Base-by-base conservation (phyloP, 371 early-diverging fungal species). In the Nematocida sp. region DNA sequence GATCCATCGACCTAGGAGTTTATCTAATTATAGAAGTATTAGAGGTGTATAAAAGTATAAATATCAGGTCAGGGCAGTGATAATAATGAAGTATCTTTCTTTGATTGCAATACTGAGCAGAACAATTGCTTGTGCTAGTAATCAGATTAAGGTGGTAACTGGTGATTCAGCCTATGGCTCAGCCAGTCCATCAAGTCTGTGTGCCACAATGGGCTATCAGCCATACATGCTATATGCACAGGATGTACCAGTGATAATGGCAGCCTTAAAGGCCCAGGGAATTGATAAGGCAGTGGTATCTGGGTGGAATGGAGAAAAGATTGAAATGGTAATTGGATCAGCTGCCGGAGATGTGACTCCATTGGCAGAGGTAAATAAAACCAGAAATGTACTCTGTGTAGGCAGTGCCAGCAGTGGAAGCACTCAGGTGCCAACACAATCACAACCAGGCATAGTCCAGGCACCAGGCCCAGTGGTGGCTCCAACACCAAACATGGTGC, bases 11-110 rank as follows among this genome's bases (percentile, higher is more conserved):
- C 19, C 9, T 13, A 9, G 21, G n/a, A 48, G 25, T 23, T 60
- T 41, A 13, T 13, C 61, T 53, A 0, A 45, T 60, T 58, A 27
- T 53, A 32, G 21, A 17, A 27, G 17, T 70, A 70, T 70, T 70
- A 19, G 3, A n/a, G 2, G 7, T 17, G n/a, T 41, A 58, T 48
- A 60, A 70, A 70, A 62, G 45, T 70, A 70, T 70, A 70, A 70
- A 70, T 70, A 70, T 29, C 67, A 32, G 1, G 25, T 25, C 47
- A 21, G 13, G 25, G 11, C 35, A 19, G 43, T 29, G n/a, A 43
- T 66, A 55, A 58, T 49, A 34, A 70, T 70, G 74, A 70, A 61
- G 62, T 70, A 70, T 38, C 61, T 70, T 46, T 38, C 74, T 49
- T 41, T 70, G 34, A 61, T 70, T 60, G 19, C 61, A 43, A 43